Evolutionary conservation across 2,329 filamentous ascomycete species (phyloP).

Genomic region (Ascochyta rabiei): DNA sequence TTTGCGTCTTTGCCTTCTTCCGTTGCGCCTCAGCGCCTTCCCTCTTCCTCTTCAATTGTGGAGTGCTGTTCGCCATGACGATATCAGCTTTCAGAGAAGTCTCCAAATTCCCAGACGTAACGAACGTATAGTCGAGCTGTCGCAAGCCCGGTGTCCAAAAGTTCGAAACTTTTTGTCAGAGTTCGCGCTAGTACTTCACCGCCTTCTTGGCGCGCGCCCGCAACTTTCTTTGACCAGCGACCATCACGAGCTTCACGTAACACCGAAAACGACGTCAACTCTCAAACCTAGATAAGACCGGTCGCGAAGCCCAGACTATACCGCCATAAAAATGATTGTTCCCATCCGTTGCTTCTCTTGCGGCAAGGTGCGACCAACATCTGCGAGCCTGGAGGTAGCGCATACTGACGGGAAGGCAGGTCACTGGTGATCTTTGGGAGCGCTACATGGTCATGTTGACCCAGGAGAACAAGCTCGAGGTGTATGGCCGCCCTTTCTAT

Average conservation of each 20-base stretch:
- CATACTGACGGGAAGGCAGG: slow-evolving; percentile 61
- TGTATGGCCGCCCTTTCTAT: slow-evolving; percentile 29
- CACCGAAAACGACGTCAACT: slow-evolving; percentile 11
- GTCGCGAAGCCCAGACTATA: slow-evolving; percentile 15
- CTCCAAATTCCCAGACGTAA: neutral
- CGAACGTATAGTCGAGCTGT: slow-evolving; percentile 4
- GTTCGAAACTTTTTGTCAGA: slow-evolving; percentile 32
- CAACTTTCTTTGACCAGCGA: slow-evolving; percentile 44
- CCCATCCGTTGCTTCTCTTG: slow-evolving; percentile 98
- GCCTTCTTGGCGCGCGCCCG: slow-evolving; percentile 37
- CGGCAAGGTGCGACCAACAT: slow-evolving; percentile 75
- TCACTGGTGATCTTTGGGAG: slow-evolving; percentile 97
- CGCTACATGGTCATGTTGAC: slow-evolving; percentile 85
- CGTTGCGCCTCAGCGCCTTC: slow-evolving; percentile 34
- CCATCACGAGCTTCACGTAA: slow-evolving; percentile 24
- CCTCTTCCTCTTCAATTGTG: slow-evolving; percentile 41
- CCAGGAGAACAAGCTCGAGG: slow-evolving; percentile 58
- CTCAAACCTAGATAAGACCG: neutral
- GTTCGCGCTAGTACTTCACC: slow-evolving; percentile 41
- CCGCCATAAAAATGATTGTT: slow-evolving; percentile 81
- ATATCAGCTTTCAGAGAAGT: neutral
- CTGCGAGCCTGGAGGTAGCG: slow-evolving; percentile 14
- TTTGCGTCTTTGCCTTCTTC: slow-evolving; percentile 39
- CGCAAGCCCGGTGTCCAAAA: slow-evolving; percentile 5
- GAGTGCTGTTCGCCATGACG: slow-evolving; percentile 34